Evolutionary conservation across 108 stramenopile genomes (phyloP).

Genomic region (Pseudonitzschia delicatissima): DNA sequence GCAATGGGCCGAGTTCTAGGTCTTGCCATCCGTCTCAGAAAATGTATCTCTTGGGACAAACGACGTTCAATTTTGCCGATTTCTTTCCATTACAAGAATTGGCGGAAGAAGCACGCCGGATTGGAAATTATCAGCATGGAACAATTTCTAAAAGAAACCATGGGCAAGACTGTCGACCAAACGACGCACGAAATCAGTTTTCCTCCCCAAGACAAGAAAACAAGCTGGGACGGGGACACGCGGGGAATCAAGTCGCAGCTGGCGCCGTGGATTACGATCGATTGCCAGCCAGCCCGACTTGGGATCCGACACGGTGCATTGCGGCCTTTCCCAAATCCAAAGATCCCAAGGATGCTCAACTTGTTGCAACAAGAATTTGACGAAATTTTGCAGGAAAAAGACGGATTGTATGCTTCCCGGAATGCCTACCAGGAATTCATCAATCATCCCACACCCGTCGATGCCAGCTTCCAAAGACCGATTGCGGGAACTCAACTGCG

Average conservation of each 20-base stretch:
- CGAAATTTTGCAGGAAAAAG: constrained; percentile 24
- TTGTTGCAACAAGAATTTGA: constrained; percentile 38
- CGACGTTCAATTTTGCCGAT: constrained; percentile 36
- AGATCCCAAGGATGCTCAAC: constrained; percentile 49
- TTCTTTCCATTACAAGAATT: constrained; percentile 61
- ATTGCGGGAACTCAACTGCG: constrained; percentile 64
- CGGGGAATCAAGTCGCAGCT: constrained; percentile 22
- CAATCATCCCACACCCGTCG: constrained; percentile 68
- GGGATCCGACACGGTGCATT: constrained; percentile 66
- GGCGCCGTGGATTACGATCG: constrained; percentile 24
- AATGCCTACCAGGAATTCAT: constrained; percentile 23
- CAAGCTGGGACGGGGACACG: constrained; percentile 69
- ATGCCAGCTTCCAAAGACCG: constrained; percentile 59
- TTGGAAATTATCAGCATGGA: constrained; percentile 87
- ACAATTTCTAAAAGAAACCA: constrained; percentile 83
- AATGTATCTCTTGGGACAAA: constrained; percentile 46
- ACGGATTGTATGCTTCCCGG: not conserved
- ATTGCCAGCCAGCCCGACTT: constrained; percentile 34
- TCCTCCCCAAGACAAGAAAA: constrained; percentile 66
- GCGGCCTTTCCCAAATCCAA: constrained; percentile 75
- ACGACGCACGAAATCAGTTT: constrained; percentile 37
- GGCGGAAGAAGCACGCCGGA: constrained; percentile 73
- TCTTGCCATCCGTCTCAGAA: constrained; percentile 37
- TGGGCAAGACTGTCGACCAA: constrained; percentile 47
- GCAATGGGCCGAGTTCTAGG: constrained; percentile 86